A percentile compares a stretch with the other conserved stretches of the same genome.
These are phyloP conservation scores for Pseudocercospora musae DNA, from an alignment of 2,329 filamentous ascomycete genomes.

Conservation along the genomic window DNA sequence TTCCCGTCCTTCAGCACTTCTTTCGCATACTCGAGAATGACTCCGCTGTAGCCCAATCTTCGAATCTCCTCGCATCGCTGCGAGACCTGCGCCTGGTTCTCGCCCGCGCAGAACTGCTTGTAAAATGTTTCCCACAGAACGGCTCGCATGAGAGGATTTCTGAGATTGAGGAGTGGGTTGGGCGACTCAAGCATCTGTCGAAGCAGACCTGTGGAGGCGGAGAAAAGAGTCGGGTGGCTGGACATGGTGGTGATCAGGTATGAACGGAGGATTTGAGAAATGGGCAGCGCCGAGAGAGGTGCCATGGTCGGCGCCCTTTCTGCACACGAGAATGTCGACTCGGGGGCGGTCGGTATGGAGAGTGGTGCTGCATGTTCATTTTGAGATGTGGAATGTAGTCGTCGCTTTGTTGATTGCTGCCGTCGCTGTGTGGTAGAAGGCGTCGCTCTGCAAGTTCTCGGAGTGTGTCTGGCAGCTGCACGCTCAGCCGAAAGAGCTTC, in stretches of 20 bases:
- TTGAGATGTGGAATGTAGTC: constrained; percentile 14
- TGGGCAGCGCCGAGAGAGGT: constrained; percentile 64
- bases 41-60: constrained; percentile 73
- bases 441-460: not conserved
- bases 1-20: constrained; percentile 65
- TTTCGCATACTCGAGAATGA: constrained; percentile 78
- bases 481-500: not conserved
- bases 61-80: constrained; percentile 64
- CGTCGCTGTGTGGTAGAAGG: constrained; percentile 1
- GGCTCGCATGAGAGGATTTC: constrained; percentile 66
- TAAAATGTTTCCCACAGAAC: constrained; percentile 82
- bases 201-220: constrained; percentile 67
- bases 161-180: constrained; percentile 64
- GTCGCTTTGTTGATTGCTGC: constrained; percentile 10
- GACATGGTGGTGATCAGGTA: constrained; percentile 68
- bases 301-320: constrained; percentile 15
- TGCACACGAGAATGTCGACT: not conserved
- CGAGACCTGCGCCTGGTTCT: constrained; percentile 65
- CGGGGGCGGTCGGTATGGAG: constrained; percentile 1
- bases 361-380: constrained; percentile 11
- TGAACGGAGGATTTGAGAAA: constrained; percentile 65
- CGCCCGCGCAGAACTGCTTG: constrained; percentile 85
- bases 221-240: constrained; percentile 65
- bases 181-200: constrained; percentile 66
- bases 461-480: not conserved